Conservation (phyloP, 1,284 basidiomycete species). For the Agroathelia rolfsii region DNA sequence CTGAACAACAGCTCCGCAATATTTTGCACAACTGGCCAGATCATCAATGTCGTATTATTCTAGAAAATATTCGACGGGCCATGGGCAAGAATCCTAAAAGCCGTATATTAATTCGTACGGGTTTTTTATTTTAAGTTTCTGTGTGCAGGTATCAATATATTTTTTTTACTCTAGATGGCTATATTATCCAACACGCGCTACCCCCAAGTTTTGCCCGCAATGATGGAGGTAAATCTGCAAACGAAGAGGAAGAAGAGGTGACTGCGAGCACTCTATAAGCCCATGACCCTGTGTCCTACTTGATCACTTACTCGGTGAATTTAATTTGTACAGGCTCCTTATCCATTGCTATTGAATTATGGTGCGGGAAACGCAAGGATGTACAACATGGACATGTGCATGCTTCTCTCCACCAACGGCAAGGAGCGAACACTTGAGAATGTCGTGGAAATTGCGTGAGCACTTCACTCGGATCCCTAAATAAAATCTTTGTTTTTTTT, state of each 20-base stretch:
- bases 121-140: neutral
- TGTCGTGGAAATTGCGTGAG: slow-evolving; percentile 4
- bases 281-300: too few species aligned
- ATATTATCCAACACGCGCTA: slow-evolving; percentile 14
- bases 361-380: slow-evolving; percentile 3
- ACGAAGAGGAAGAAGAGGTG: too few species aligned
- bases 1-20: neutral
- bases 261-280: too few species aligned
- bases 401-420: slow-evolving; percentile 6
- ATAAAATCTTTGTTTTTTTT: neutral
- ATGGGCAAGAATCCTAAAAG: slow-evolving; percentile 14
- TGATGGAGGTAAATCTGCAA: too few species aligned
- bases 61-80: slow-evolving; percentile 15
- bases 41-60: slow-evolving; percentile 14
- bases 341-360: slow-evolving; percentile 8
- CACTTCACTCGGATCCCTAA: too few species aligned
- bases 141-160: too few species aligned
- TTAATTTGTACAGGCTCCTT: too few species aligned
- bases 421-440: slow-evolving; percentile 8
- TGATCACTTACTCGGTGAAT: too few species aligned
- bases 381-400: slow-evolving; percentile 7
- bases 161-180: slow-evolving; percentile 12
- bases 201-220: too few species aligned
- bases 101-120: slow-evolving; percentile 16
- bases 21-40: slow-evolving; percentile 21